Evolutionary conservation across 2,329 filamentous ascomycete species (phyloP).

Genomic region (Neodidymelliopsis sp.): DNA sequence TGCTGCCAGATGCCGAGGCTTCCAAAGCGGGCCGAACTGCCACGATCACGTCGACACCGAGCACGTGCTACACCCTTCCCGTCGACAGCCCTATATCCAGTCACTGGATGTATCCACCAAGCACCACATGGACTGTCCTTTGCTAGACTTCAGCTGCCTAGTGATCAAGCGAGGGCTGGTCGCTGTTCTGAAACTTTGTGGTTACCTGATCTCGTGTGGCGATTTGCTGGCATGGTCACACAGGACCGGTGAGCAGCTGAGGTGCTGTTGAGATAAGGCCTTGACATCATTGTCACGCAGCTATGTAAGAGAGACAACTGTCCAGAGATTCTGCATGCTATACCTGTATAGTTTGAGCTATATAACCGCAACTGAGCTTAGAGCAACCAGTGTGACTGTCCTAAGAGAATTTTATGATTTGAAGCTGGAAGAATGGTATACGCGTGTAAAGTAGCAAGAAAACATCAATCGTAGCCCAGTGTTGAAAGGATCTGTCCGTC

Average conservation of each 20-base stretch:
- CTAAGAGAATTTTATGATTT: background rate
- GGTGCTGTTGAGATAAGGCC: slow-evolving; percentile 15
- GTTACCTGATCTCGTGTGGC: slow-evolving; percentile 4
- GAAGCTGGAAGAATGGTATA: slow-evolving; percentile 15
- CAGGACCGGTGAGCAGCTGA: slow-evolving; percentile 29
- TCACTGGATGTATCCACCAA: background rate
- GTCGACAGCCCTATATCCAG: background rate
- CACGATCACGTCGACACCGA: slow-evolving; percentile 8
- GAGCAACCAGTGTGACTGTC: background rate
- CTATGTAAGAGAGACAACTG: background rate
- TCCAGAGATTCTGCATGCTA: background rate
- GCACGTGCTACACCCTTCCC: slow-evolving; percentile 12
- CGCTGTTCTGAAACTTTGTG: background rate
- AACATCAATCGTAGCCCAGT: background rate
- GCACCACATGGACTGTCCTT: background rate
- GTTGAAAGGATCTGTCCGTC: too few relatives aligned
- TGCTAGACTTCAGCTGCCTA: background rate
- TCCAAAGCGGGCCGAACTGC: slow-evolving; percentile 21
- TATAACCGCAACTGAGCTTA: background rate
- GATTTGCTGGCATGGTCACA: slow-evolving; percentile 10
- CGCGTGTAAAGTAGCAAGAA: slow-evolving; percentile 1
- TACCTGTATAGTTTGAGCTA: slow-evolving; percentile 8
- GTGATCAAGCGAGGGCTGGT: background rate
- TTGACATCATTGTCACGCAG: slow-evolving; percentile 8
- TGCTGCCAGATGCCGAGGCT: slow-evolving; percentile 32